Evolutionary conservation across 257 asterid species (phyloP).

Genomic region (Solanum microdontum): DNA sequence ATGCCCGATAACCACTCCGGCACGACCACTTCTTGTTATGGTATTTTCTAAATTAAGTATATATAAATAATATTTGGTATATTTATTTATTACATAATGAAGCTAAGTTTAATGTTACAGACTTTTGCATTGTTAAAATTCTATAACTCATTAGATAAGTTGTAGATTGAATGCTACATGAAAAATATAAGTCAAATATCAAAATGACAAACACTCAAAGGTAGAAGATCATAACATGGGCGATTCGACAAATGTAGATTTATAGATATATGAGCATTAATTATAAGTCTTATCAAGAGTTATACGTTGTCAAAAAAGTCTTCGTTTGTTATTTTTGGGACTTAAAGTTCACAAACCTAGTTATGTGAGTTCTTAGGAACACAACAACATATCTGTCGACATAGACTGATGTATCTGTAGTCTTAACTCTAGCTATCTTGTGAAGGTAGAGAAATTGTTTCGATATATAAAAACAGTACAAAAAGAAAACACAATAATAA

Average conservation of each 20-base stretch:
- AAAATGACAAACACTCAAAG: neutral
- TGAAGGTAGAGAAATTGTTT: neutral
- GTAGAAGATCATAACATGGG: neutral
- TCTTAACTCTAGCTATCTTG: neutral
- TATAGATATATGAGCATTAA: neutral
- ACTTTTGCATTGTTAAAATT: neutral
- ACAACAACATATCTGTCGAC: fast-evolving
- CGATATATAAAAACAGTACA: neutral
- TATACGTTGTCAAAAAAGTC: neutral
- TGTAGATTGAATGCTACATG: neutral
- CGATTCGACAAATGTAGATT: neutral
- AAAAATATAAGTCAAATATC: neutral
- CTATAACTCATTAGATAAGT: neutral
- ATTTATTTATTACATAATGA: neutral
- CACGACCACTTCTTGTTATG: constrained; percentile 53
- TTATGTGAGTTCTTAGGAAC: neutral
- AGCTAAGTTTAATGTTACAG: neutral
- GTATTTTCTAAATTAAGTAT: neutral
- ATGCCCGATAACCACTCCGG: constrained; percentile 99
- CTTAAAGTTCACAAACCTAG: neutral
- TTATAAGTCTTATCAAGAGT: neutral
- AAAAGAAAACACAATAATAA: neutral
- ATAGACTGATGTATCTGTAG: neutral
- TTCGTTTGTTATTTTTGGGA: neutral
- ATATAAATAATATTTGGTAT: neutral